Conservation (phyloP, 169 alveolate genomes). For the Amoebophrya sp. region DNA sequence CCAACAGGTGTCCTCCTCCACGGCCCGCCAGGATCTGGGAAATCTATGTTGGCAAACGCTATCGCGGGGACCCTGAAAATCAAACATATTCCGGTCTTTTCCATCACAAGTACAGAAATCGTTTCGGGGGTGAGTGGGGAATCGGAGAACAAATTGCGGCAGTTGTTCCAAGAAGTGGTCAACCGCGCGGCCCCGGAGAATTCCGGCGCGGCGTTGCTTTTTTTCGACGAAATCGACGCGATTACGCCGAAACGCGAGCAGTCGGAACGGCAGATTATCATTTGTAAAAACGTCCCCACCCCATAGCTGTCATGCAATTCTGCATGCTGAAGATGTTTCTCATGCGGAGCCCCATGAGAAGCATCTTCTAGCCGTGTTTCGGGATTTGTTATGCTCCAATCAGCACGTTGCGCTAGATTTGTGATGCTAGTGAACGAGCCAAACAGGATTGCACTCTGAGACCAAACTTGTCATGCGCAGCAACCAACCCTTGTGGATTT, state of each 20-base stretch:
- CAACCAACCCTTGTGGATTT: too few species aligned
- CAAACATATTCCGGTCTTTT: conserved; percentile 37
- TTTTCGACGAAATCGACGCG: conserved; percentile 70
- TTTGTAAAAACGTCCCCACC: too few species aligned
- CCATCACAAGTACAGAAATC: conserved; percentile 51
- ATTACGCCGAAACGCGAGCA: conserved; percentile 80
- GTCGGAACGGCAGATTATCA: conserved; percentile 75
- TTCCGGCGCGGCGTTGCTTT: conserved; percentile 77
- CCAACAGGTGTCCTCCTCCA: conserved; percentile 88
- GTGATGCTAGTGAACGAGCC: too few species aligned
- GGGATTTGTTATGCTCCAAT: too few species aligned
- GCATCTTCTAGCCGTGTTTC: too few species aligned
- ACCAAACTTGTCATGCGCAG: too few species aligned
- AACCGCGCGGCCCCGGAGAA: too few species aligned
- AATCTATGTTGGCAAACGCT: conserved; percentile 89
- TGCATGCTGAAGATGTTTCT: too few species aligned
- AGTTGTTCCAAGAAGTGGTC: conserved; percentile 75
- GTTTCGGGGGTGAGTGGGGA: conserved; percentile 88
- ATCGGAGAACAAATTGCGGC: conserved; percentile 81
- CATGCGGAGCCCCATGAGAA: too few species aligned
- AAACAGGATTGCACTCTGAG: too few species aligned
- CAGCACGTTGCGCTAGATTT: too few species aligned
- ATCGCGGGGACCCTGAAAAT: conserved; percentile 62
- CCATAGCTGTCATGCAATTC: too few species aligned
- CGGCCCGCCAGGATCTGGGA: conserved; percentile 98